A percentile compares a stretch with the other conserved stretches of the same genome.
Evolutionary conservation across 2,329 filamentous ascomycete genomes (phyloP).

Genomic region (Ophiostoma australiae): DNA sequence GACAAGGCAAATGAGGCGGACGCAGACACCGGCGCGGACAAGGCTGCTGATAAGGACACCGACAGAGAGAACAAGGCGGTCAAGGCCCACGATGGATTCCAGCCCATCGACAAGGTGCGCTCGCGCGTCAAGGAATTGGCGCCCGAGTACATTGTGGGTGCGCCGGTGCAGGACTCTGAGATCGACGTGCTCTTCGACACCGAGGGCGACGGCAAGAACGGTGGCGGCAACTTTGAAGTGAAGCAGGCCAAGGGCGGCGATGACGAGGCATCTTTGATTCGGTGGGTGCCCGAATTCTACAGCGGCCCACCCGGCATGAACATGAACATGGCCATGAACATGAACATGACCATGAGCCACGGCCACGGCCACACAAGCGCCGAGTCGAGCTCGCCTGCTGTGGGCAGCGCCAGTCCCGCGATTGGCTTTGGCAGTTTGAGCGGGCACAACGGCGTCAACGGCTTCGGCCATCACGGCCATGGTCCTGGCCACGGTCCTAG

Average conservation of each 20-base stretch:
- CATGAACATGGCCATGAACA: not conserved
- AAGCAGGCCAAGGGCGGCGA: constrained; percentile 37
- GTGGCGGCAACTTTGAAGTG: constrained; percentile 80
- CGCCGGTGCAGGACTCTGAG: constrained; percentile 56
- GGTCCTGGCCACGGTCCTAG: not conserved
- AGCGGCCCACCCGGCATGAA: not conserved
- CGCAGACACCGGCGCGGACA: not conserved
- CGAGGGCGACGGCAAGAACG: constrained; percentile 78
- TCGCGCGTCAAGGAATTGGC: constrained; percentile 55
- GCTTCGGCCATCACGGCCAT: not conserved
- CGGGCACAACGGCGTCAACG: constrained; percentile 33
- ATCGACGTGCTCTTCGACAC: constrained; percentile 84
- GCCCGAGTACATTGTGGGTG: constrained; percentile 1
- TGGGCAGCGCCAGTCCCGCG: not conserved
- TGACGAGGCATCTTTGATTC: constrained; percentile 37
- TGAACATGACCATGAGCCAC: not conserved
- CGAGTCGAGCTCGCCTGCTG: not conserved
- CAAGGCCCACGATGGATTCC: constrained; percentile 41
- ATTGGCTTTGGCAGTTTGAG: constrained; percentile 11
- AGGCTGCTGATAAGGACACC: constrained; percentile 30
- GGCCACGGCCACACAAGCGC: not conserved
- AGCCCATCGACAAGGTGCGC: constrained; percentile 64
- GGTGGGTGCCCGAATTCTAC: constrained; percentile 47
- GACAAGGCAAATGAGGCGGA: constrained; percentile 31
- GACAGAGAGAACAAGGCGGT: no score